A percentile compares a stretch with the other conserved stretches of the same genome.
Conservation (phyloP, 345 rosid species). For the Euphorbia pulcherrima region DNA sequence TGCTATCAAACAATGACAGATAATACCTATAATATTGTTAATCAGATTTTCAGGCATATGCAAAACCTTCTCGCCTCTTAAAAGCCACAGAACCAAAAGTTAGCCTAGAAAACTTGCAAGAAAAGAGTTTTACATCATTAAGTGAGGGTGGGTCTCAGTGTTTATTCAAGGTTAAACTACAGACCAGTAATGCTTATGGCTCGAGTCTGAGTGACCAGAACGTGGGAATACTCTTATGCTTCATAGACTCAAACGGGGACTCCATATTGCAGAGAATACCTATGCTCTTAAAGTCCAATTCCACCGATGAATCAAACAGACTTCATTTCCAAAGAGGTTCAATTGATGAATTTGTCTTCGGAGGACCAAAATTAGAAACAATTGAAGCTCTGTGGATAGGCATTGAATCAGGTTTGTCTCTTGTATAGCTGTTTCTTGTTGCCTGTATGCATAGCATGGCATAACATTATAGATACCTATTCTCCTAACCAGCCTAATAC, state of each 20-base stretch:
- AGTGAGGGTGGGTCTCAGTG: constrained; percentile 30
- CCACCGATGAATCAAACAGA: constrained; percentile 27
- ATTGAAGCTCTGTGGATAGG: constrained; percentile 78
- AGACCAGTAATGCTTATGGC: constrained; percentile 62
- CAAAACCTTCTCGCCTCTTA: constrained; percentile 59
- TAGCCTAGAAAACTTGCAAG: constrained; percentile 24
- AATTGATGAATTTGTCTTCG: constrained; percentile 60
- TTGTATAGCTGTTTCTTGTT: background rate
- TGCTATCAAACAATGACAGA: background rate
- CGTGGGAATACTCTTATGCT: constrained; percentile 62
- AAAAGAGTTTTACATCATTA: constrained; percentile 22
- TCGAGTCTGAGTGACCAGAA: constrained; percentile 57
- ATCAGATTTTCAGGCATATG: constrained; percentile 76
- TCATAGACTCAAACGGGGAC: constrained; percentile 63
- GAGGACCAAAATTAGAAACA: constrained; percentile 50
- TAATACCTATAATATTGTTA: constrained; percentile 8
- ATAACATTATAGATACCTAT: background rate
- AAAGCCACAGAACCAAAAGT: constrained; percentile 49
- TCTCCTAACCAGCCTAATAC: background rate
- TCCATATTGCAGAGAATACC: constrained; percentile 68
- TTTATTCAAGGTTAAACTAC: constrained; percentile 57
- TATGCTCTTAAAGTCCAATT: constrained; percentile 30
- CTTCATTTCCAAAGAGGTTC: constrained; percentile 71
- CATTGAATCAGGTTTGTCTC: constrained; percentile 67
- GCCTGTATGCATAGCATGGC: background rate